Percentiles rank a stretch among this genome's conserved stretches.
Conservation (phyloP, 169 alveolate genomes). For the Prorocentrum cordatum region DNA sequence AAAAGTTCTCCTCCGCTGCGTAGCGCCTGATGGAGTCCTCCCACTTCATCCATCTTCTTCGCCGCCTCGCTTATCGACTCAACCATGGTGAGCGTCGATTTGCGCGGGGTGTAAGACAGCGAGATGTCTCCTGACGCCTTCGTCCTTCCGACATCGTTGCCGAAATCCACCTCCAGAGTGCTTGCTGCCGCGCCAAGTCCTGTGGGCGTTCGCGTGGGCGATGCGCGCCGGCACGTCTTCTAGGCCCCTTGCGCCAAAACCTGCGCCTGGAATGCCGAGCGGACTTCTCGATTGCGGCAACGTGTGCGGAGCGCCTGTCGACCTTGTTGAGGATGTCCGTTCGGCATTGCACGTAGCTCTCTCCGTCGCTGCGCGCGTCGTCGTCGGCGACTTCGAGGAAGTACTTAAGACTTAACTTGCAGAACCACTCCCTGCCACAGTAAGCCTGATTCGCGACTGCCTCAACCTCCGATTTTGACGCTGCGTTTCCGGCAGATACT, state of each 20-base stretch:
- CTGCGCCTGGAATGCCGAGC: neutral
- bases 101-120: neutral
- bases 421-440: neutral
- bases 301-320: neutral
- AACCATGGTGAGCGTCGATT: neutral
- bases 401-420: too few species aligned
- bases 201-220: neutral
- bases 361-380: neutral
- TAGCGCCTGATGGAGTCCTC: too few species aligned
- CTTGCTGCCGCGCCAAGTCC: neutral
- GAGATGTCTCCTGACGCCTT: neutral
- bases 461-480: neutral
- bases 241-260: neutral
- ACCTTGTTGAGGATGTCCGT: neutral
- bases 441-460: neutral
- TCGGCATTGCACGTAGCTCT: neutral
- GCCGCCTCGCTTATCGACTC: neutral
- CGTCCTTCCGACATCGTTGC: neutral
- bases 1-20: too few species aligned
- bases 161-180: neutral
- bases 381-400: neutral
- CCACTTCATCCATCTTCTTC: too few species aligned
- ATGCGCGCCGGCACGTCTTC: neutral
- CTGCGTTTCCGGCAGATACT: neutral
- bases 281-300: neutral